Evolutionary conservation across 2,329 filamentous ascomycete genomes (phyloP), one percentile per base, ranked within the genome.

Genomic region (Monascus ruber): DNA sequence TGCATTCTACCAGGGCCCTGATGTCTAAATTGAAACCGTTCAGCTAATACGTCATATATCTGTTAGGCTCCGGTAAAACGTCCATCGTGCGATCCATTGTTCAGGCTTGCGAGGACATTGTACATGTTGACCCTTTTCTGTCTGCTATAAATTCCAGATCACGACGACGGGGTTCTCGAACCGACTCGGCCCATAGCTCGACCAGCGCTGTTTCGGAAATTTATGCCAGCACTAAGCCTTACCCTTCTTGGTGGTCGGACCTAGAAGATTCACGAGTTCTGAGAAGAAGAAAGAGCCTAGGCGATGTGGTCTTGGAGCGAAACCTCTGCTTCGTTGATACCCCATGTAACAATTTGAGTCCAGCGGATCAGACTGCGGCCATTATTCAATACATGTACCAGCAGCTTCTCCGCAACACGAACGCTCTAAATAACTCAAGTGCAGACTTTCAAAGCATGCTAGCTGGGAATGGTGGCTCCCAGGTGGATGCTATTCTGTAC

Each of bases 281-380:
- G 45, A 69, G 74, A 35, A 73, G 79, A 53, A 73, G 82, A 51
- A 84, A 80, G 56, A 89, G 83, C 53, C 66, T 77, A 37, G 79
- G 79, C 5, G 87, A 91, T 46, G 74, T 78, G 24, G 75, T 95
- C 31, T 67, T 96, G 34, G 89, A 96, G 56, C 77, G 89, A 26
- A 98, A 98, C 55, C 65, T 98, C 4, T 94, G 86, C 60, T 95
- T 98, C 56, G 79, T 95, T 42, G 89, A 96, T 63, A 89, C 84
- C 2, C 77, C 82, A 47, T 71, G 69, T 34, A 69, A 66, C 34
- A 74, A 72, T 31, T 72, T 78, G 38, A 71, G 75, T 45, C 47
- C 48, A 31, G 39, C 47, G 50, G 75, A 76, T 47, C 70, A 66
- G 37, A 77, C 79, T 36, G 72, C 76, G 31, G 69, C 69, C 5